A percentile compares a stretch with the other conserved stretches of the same genome.
These are phyloP conservation scores for Niebla homalea DNA, from an alignment of 495 filamentous ascomycete genomes.

Conservation along the genomic window DNA sequence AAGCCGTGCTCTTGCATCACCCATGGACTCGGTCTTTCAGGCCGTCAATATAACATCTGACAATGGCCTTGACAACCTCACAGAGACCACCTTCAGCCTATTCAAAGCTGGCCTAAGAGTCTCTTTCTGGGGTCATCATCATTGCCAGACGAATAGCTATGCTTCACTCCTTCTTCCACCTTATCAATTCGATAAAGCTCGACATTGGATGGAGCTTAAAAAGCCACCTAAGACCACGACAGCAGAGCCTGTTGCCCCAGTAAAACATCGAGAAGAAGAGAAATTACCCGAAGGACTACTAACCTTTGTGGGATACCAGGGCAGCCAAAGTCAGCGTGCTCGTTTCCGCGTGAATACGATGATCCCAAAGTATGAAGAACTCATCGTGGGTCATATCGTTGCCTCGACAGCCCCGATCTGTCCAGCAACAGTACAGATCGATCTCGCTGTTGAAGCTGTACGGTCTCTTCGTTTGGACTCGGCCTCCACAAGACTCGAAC, in stretches of 20 bases:
- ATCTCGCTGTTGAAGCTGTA: slow-evolving; percentile 35
- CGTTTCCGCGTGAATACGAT: slow-evolving; percentile 38
- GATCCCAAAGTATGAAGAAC: slow-evolving; percentile 24
- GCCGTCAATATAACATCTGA: slow-evolving; percentile 1
- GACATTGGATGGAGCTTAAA: slow-evolving; percentile 23
- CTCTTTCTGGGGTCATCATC: slow-evolving; percentile 25
- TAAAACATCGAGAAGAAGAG: neutral
- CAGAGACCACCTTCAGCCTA: slow-evolving; percentile 18
- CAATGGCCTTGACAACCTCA: neutral
- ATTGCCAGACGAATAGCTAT: slow-evolving; percentile 7
- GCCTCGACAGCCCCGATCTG: slow-evolving; percentile 35
- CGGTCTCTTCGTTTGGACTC: slow-evolving; percentile 24
- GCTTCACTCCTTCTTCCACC: slow-evolving; percentile 20
- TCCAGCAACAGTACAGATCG: slow-evolving; percentile 32
- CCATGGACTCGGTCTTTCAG: slow-evolving; percentile 1
- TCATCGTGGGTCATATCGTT: slow-evolving; percentile 32
- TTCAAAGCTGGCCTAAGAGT: slow-evolving; percentile 19
- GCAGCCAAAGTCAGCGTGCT: slow-evolving; percentile 18
- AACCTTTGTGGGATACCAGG: slow-evolving; percentile 32
- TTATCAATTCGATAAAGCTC: slow-evolving; percentile 26
- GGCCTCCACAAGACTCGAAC: slow-evolving; percentile 14
- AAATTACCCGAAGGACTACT: slow-evolving; percentile 21
- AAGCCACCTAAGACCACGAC: neutral
- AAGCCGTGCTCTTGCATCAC: neutral
- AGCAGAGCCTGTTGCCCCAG: no score